These are phyloP conservation scores for Globisporangium cystogenes DNA, from an alignment of 352 stramenopile genomes.

Conservation along the genomic window DNA sequence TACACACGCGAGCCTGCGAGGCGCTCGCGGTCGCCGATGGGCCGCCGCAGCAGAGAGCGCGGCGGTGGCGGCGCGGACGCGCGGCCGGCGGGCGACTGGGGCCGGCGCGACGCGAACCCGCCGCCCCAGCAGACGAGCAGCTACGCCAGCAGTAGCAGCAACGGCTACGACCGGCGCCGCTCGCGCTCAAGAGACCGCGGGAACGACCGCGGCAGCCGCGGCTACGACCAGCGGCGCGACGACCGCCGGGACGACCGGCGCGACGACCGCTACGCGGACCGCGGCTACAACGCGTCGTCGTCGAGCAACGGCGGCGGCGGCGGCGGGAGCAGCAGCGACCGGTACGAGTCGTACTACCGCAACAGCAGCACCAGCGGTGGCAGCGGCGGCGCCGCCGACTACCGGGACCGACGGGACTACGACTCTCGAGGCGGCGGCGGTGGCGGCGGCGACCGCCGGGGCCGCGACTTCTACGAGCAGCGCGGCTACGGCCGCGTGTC, in stretches of 20 bases:
- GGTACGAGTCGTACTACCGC: constrained; percentile 19
- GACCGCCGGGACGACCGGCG: constrained; percentile 7
- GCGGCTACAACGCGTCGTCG: constrained; percentile 20
- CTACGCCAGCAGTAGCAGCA: constrained; percentile 1
- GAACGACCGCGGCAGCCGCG: constrained; percentile 4
- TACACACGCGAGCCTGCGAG: constrained; percentile 2
- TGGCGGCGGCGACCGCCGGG: constrained; percentile 8
- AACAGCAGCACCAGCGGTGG: constrained; percentile 5
- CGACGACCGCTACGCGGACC: constrained; percentile 16
- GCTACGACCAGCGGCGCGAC: constrained; percentile 10
- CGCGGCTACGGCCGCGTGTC: constrained; percentile 29
- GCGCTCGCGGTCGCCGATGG: constrained; percentile 5
- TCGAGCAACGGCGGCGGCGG: constrained; percentile 5
- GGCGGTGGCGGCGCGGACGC: constrained; percentile 1
- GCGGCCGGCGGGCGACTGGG: not conserved
- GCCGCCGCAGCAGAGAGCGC: constrained; percentile 13
- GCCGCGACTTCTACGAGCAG: constrained; percentile 13
- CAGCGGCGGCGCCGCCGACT: not conserved
- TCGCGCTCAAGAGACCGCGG: constrained; percentile 24
- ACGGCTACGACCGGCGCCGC: constrained; percentile 11
- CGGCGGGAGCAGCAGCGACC: constrained; percentile 1
- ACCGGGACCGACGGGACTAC: constrained; percentile 9
- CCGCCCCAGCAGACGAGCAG: not conserved
- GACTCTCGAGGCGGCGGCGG: constrained; percentile 10
- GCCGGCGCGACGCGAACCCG: not conserved